Base-by-base conservation (phyloP, 2,329 filamentous ascomycete species). In the Alternaria viburni region DNA sequence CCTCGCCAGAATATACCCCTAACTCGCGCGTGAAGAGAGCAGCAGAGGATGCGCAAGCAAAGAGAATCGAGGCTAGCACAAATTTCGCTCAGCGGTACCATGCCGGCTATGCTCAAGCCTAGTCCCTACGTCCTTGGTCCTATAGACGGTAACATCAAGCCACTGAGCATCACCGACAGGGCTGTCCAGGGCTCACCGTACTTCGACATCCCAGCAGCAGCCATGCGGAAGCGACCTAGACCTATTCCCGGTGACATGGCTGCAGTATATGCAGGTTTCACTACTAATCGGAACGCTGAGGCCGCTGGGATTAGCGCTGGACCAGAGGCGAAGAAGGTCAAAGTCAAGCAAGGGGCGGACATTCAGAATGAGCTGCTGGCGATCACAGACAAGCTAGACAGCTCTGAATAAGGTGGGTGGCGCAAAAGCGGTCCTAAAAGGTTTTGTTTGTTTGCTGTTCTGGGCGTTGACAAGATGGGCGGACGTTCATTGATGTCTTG, bases 151-250 rank as follows among this genome's bases (percentile, higher is more conserved):
- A 43, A 17, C 5, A 21, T 30, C 10, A 44, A 28, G 12, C 30
- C 45, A 21, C 23, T 28, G 12, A 17, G 45, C 17, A 23, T 50
- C 6, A 6, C 12, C 13, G 5, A 25, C 6, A 50, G 28, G n/a
- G 30, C 23, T 4, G 23, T 51, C 3, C 58, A 51, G n/a, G 51
- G 52, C 44, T 57, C 52, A 5, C 52, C 45, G 10, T 56, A 51
- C n/a, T 25, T 46, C 8, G 13, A 61, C 9, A 11, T 51, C n/a
- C 58, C 58, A 1, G 26, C 44, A 10, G 30, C 52, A 10, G n/a
- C 23, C 8, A 47, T 56, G 15, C 32, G 58, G 13, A 50, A 26
- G 17, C 52, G 51, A 12, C 45, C 58, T 1, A 54, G 44, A 12
- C 12, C n/a, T 17, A 5, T 26, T 17, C 12, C 26, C 30, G 57